These are phyloP conservation scores for Cystobasidium slooffiae DNA, from an alignment of 1,284 basidiomycete genomes.

Conservation along the genomic window DNA sequence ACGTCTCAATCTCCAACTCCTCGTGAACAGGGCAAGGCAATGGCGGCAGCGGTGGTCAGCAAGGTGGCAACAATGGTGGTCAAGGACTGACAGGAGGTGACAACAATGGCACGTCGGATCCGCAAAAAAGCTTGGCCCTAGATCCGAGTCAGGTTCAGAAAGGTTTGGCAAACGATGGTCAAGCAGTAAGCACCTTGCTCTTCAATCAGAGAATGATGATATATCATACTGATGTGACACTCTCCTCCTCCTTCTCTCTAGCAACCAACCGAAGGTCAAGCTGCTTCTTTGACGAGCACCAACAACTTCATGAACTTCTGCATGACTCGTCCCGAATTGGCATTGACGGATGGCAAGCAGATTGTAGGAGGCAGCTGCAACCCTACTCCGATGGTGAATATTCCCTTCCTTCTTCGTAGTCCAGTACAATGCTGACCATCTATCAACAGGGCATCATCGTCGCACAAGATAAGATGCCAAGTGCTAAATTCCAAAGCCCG, in stretches of 20 bases:
- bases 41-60: too few relatives aligned
- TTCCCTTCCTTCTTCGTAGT: neutral
- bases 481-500: conserved; percentile 65
- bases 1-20: too few relatives aligned
- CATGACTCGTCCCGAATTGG: conserved; percentile 62
- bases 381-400: conserved; percentile 67
- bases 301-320: conserved; percentile 79
- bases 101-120: neutral
- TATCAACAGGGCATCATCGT: conserved; percentile 48
- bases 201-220: neutral
- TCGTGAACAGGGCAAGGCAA: too few relatives aligned
- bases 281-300: conserved; percentile 65
- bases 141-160: conserved; percentile 45
- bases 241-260: neutral
- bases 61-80: neutral
- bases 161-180: conserved; percentile 41
- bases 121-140: conserved; percentile 47
- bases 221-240: neutral
- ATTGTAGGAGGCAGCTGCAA: conserved; percentile 68
- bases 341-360: conserved; percentile 62
- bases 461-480: conserved; percentile 57
- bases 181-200: conserved; percentile 10
- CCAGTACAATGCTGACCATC: neutral
- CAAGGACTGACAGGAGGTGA: conserved; percentile 10
- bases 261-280: conserved; percentile 61